Evolutionary conservation across 2,329 filamentous ascomycete species (phyloP).

Genomic region (Ophiostoma montium): DNA sequence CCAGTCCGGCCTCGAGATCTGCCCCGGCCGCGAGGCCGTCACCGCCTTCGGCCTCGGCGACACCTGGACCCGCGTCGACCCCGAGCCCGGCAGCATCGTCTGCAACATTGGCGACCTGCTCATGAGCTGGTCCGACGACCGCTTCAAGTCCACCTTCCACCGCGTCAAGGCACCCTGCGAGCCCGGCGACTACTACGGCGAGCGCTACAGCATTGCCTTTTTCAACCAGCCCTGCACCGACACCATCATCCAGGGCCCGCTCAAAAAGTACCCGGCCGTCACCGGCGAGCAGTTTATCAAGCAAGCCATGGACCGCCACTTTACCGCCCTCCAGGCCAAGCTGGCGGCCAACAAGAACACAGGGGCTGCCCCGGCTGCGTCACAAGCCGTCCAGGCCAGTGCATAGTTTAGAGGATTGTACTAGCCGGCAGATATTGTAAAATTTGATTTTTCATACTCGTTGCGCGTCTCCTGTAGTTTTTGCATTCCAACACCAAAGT

Average conservation of each 20-base stretch:
- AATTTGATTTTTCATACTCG: no score
- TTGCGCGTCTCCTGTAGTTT: no score
- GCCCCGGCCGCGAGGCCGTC: conserved; percentile 45
- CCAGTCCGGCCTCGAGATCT: conserved; percentile 49
- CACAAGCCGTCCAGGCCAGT: background rate
- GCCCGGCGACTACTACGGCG: conserved; percentile 37
- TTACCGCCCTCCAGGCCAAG: conserved; percentile 14
- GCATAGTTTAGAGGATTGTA: conserved; percentile 2
- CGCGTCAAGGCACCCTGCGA: conserved; percentile 47
- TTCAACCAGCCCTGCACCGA: conserved; percentile 44
- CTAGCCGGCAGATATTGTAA: no score
- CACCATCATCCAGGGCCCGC: conserved; percentile 42
- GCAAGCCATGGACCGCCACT: conserved; percentile 15
- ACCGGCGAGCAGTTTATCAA: conserved; percentile 46
- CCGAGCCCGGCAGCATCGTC: conserved; percentile 37
- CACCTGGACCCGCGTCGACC: conserved; percentile 49
- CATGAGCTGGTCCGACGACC: conserved; percentile 53
- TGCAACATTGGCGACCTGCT: conserved; percentile 54
- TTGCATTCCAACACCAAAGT: no score
- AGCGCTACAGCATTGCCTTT: conserved; percentile 50
- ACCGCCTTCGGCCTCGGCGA: conserved; percentile 46
- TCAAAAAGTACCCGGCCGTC: conserved; percentile 46
- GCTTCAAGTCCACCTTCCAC: conserved; percentile 53
- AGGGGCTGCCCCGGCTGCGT: no score
- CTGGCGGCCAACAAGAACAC: conserved; percentile 5